Conservation (phyloP, 179 eudicot species). For the Amaranthus tricolor region DNA sequence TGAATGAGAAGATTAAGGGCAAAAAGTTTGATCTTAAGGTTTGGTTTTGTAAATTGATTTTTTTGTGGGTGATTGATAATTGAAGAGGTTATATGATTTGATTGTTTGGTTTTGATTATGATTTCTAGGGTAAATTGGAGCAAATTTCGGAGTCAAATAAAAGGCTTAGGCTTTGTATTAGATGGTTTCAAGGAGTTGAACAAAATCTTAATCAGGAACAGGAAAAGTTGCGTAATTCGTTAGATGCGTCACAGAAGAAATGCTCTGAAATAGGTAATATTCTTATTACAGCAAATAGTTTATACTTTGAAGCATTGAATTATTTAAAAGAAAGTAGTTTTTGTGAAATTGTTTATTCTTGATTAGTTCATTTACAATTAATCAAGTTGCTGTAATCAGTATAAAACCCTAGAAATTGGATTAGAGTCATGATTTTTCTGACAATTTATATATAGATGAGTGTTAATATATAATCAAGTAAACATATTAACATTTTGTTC, state of each 20-base stretch:
- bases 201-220: slow-evolving; percentile 41
- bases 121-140: background rate
- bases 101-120: background rate
- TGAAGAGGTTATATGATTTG: background rate
- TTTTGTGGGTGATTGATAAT: background rate
- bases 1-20: slow-evolving; percentile 61
- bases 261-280: slow-evolving; percentile 44
- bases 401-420: no score
- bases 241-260: slow-evolving; percentile 45
- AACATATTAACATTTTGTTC: background rate
- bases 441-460: no score
- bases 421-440: no score
- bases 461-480: background rate
- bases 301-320: no score
- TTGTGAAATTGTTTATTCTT: no score
- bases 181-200: slow-evolving; percentile 61
- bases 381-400: no score
- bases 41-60: background rate
- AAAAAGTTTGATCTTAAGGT: slow-evolving; percentile 46
- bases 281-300: background rate
- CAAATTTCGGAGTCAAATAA: background rate
- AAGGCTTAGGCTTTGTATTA: slow-evolving; percentile 19
- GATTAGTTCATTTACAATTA: background rate
- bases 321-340: no score
- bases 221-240: slow-evolving; percentile 39